Base-by-base conservation (phyloP, 2,329 filamentous ascomycete genomes). In the Fusarium torreyae region DNA sequence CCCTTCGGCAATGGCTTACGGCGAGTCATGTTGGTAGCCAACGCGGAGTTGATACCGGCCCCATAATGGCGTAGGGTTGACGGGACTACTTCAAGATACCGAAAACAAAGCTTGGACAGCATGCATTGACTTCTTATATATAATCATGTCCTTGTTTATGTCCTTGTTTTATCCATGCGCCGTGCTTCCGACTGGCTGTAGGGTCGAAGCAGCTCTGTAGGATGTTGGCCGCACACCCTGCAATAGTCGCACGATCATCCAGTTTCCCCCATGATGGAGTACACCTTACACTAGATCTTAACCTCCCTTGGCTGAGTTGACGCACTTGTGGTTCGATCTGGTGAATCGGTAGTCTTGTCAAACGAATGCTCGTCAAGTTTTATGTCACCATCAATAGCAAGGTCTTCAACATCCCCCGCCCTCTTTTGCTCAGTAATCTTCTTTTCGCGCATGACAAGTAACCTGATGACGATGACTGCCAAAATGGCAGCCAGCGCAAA, bases 61-160 rank as follows among this genome's bases (percentile, higher is more conserved):
- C 48, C 57, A 38, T 48, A 38, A 33, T 42, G 40, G 40, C 28
- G 7, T 39, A 15, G 24, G 28, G 14, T 60, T 33, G n/a, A 7
- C 33, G 56, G 39, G 14, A 34, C 60, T 45, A 22, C 56, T 33
- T 61, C 34, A 17, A 11, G 8, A 36, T 36, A 36, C 17, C 34
- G 17, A 36, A 6, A 36, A 36, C 10, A 36, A 31, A 31, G 28
- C 28, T 31, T 31, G 28, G 28, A 31, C 28, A 31, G 28, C 28
- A 31, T 31, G 28, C 10, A 31, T 31, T 13, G 28, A 31, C 28
- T 31, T 31, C 11, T 31, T 31, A 31, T 31, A 31, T 31, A 31
- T 31, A 10, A 31, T 11, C 28, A 31, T 31, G 28, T 31, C 9
- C 28, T 31, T 31, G 28, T 31, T 31, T 10, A 31, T 31, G 28